Evolutionary conservation across 352 stramenopile genomes (phyloP), one percentile per base, ranked within the genome.

Genomic region (Elongisporangium prolatum): DNA sequence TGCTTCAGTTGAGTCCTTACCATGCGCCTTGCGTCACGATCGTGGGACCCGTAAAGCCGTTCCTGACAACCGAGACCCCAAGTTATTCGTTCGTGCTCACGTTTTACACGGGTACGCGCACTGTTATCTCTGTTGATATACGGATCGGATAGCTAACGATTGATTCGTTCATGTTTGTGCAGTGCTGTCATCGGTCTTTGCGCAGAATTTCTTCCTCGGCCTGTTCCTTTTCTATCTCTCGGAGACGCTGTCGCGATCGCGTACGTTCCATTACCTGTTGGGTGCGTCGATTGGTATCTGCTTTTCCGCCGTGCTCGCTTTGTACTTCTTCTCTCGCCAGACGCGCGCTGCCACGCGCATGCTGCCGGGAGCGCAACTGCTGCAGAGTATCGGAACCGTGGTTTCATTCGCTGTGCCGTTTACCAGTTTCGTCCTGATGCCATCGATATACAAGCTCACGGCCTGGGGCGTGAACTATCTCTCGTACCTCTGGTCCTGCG

Each of bases 291-390:
- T 91, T 54, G 83, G 85, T 16, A 75, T 95, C 2, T 86, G 82
- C 54, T 92, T 89, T 61, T 95, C 85, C 22, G 77, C 80, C 21
- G 61, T 90, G 56, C 53, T 95, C 13, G 79, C 85, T 22, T 61
- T 93, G 20, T 95, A 95, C 58, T 77, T 92, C 18, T 73, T 95
- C 62, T 84, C 85, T 44, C 83, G 82, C 21, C 85, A 95, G 58
- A 87, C 80, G 38, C 78, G 81, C 48, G 81, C 84, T 49, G 73
- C 73, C 14, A 74, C 77, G 10, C 85, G 85, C 44, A 82, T 90
- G 66, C 65, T 95, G 20, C 85, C 85, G 4, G 85, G 85, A 16
- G 75, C 71, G 20, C 71, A 89, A 51, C 61, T 95, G 4, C 56
- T 95, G 49, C 83, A 88, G 47, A 86, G 75, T 14, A 48, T 91